Conservation (phyloP, 2,329 filamentous ascomycete species). For the Periglandula ipomoeae region DNA sequence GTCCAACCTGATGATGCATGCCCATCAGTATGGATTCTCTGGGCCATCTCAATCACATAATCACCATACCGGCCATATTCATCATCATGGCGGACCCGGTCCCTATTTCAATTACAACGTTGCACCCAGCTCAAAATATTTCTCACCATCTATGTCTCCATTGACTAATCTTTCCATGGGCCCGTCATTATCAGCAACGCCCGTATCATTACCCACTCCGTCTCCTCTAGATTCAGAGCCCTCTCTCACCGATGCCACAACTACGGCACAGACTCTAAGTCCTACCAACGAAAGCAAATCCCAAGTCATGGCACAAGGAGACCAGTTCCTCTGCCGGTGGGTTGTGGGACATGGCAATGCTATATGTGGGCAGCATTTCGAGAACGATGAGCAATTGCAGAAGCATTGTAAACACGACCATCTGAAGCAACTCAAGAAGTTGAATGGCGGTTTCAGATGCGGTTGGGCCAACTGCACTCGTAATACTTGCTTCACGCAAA, state of each 20-base stretch:
- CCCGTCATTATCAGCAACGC: slow-evolving; percentile 15
- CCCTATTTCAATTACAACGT: slow-evolving; percentile 5
- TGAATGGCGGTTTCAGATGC: slow-evolving; percentile 39
- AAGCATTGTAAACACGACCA: slow-evolving; percentile 44
- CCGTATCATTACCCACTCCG: slow-evolving; percentile 10
- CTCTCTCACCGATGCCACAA: neutral
- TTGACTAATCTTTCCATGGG: slow-evolving; percentile 15
- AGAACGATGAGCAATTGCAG: slow-evolving; percentile 41
- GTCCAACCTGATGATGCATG: slow-evolving; percentile 9
- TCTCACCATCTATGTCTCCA: slow-evolving; percentile 16
- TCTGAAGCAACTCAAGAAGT: slow-evolving; percentile 35
- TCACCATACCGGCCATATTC: slow-evolving; percentile 3
- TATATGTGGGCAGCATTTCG: slow-evolving; percentile 28
- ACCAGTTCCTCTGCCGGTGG: slow-evolving; percentile 27
- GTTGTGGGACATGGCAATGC: slow-evolving; percentile 11
- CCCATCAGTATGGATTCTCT: slow-evolving; percentile 8
- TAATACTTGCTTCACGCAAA: slow-evolving; percentile 44
- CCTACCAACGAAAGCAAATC: slow-evolving; percentile 6
- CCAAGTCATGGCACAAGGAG: slow-evolving; percentile 12
- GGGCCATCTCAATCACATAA: neutral
- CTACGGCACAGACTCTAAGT: neutral
- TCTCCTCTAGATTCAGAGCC: slow-evolving; percentile 17
- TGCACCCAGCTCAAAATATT: slow-evolving; percentile 6
- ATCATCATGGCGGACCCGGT: neutral
- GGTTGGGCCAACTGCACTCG: slow-evolving; percentile 48